Evolutionary conservation across 1,139 yeast genomes (phyloP), one percentile per base, ranked within the genome.

Genomic region (Candida dubliniensis): DNA sequence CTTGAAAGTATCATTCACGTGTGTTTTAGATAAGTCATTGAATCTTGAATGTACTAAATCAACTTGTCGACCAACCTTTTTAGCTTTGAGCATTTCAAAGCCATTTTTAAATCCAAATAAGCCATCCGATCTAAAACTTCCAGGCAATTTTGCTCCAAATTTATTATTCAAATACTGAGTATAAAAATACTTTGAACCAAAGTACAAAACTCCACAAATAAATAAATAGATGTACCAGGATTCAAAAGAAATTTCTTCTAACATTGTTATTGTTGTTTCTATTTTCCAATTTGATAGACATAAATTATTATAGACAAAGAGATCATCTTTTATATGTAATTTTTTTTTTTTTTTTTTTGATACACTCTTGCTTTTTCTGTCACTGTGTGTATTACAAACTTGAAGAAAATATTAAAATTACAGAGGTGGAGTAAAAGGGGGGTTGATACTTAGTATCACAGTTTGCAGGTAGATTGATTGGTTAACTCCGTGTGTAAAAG

Each of bases 71-170:
- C 59, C 60, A 24, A 44, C 34, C 4, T 45, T 38, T 36, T 53
- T 56, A 34, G 42, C 43, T 31, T 33, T 38, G 23, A 59, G 41
- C 34, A 51, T 38, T 31, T 12, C 38, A 10, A 38, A 27, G 7
- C 61, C 60, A 5, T 35, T 25, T 37, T 50, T 51, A 41, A 48
- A 46, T 8, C 60, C 58, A 36, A 57, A 49, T 9, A 48, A 31
- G 8, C 60, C 58, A 32, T 47, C 59, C 8, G 54, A 47, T 4
- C 44, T 43, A 46, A 48, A n/a, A 50, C 50, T 38, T 46, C 43
- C 40, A 24, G 43, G 31, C 48, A 55, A 46, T 47, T 58, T 36
- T 9, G 59, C 60, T 15, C 54, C 48, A 10, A 56, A 46, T 36
- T 59, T 56, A 5, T 40, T 43, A 39, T 40, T 41, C 18, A 54